Conservation (phyloP, 495 filamentous ascomycete genomes). For the Tuber brumale region DNA sequence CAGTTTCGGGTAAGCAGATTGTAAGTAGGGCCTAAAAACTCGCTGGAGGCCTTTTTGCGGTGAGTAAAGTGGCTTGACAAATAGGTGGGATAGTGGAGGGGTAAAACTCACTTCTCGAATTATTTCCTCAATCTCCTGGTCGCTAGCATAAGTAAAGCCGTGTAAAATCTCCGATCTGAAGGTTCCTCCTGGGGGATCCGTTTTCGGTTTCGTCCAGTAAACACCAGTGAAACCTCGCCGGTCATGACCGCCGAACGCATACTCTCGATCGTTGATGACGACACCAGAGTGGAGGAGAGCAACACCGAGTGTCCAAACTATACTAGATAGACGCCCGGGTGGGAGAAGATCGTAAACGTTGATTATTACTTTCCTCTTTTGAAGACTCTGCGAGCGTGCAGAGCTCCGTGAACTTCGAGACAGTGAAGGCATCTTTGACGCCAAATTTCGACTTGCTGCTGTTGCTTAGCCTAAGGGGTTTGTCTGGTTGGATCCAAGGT, state of each 20-base stretch:
- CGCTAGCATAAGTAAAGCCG: constrained; percentile 59
- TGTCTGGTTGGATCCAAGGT: not conserved
- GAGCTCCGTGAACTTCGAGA: constrained; percentile 17
- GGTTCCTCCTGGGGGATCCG: constrained; percentile 64
- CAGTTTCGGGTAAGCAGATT: constrained; percentile 74
- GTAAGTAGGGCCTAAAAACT: constrained; percentile 64
- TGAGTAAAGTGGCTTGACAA: not conserved
- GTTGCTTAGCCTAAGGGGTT: not conserved
- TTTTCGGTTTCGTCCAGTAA: constrained; percentile 65
- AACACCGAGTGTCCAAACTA: constrained; percentile 65
- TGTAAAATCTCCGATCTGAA: constrained; percentile 64
- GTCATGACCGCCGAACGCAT: constrained; percentile 77
- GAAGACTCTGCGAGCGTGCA: constrained; percentile 48
- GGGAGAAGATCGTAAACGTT: constrained; percentile 74
- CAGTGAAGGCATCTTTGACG: constrained; percentile 41
- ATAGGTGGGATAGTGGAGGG: not conserved
- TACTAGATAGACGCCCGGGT: constrained; percentile 59
- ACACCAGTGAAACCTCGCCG: constrained; percentile 61
- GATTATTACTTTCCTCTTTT: constrained; percentile 67
- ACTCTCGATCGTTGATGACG: constrained; percentile 67
- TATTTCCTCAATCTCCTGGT: constrained; percentile 59
- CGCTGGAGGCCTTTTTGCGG: constrained; percentile 49
- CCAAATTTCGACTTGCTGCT: not conserved
- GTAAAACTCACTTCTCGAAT: constrained; percentile 48
- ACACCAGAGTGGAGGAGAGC: constrained; percentile 72